Evolutionary conservation across 2,329 filamentous ascomycete species (phyloP).

Genomic region (Botryosphaeria dothidea): DNA sequence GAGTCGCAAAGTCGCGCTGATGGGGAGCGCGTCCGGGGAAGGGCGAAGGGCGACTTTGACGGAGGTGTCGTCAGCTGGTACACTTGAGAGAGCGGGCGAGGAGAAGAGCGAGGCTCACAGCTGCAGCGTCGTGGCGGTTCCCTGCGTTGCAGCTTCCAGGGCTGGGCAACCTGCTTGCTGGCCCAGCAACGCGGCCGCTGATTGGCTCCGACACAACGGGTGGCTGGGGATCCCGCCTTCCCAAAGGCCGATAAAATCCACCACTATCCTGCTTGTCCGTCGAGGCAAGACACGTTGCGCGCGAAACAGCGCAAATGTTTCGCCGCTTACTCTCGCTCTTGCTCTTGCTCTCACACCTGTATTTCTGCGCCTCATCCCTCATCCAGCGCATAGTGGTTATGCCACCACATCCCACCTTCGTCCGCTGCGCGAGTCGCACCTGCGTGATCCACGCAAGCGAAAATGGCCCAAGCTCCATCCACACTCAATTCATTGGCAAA

Average conservation of each 20-base stretch:
- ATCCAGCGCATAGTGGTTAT: neutral
- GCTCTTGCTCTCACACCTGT: neutral
- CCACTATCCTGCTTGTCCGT: neutral
- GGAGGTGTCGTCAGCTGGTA: slow-evolving; percentile 11
- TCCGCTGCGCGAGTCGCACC: neutral
- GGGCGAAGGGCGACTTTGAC: neutral
- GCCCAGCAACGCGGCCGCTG: neutral
- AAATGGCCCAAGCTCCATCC: slow-evolving; percentile 7
- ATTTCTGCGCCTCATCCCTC: neutral
- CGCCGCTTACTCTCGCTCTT: neutral
- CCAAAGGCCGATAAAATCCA: slow-evolving; percentile 1
- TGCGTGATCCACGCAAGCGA: slow-evolving; percentile 15
- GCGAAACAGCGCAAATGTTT: neutral
- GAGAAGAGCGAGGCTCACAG: slow-evolving; percentile 2
- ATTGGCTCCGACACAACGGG: neutral
- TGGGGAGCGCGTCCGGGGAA: neutral
- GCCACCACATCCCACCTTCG: neutral
- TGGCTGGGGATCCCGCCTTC: neutral
- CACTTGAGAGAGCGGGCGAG: slow-evolving; percentile 5
- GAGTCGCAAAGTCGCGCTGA: neutral
- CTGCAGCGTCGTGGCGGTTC: slow-evolving; percentile 5
- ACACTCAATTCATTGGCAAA: slow-evolving; percentile 11
- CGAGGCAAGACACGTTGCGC: slow-evolving; percentile 7
- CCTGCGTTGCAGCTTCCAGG: slow-evolving; percentile 16
- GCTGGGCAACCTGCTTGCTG: slow-evolving; percentile 10